A percentile compares a stretch with the other conserved stretches of the same genome.
phyloP scores from a whole-genome alignment of 2,329 filamentous ascomycete species.

The Botrytis porri region DNA sequence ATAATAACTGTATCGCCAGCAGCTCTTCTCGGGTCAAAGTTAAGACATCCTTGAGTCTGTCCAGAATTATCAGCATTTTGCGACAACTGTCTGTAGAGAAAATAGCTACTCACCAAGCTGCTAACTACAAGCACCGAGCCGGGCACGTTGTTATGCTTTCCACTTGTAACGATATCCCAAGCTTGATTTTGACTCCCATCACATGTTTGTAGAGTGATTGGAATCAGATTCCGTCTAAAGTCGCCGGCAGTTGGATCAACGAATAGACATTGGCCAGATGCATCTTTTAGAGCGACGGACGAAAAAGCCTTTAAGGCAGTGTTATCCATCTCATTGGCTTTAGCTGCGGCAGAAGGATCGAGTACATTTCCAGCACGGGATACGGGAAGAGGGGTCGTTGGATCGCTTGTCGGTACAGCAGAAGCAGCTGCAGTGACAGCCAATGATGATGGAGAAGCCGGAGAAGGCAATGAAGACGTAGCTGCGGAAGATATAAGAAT shows the following conservation, averaged over 20 bases:
- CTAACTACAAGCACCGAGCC: conserved; percentile 52
- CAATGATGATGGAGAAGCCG: not conserved
- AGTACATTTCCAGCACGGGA: conserved; percentile 16
- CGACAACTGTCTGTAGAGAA: not conserved
- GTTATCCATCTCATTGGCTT: conserved; percentile 44
- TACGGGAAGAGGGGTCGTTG: not conserved
- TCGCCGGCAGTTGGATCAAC: conserved; percentile 46
- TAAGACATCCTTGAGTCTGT: conserved; percentile 55
- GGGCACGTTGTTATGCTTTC: conserved; percentile 49
- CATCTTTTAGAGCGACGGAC: conserved; percentile 43
- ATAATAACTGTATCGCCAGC: conserved; percentile 53
- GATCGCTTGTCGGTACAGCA: not conserved
- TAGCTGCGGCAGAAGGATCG: conserved; percentile 32
- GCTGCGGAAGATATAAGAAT: not conserved
- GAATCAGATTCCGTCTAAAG: conserved; percentile 46
- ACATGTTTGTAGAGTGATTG: conserved; percentile 44
- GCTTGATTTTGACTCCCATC: conserved; percentile 42
- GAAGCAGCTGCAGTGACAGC: not conserved
- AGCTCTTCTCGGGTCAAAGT: conserved; percentile 53
- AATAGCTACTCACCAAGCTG: conserved; percentile 43
- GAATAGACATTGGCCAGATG: conserved; percentile 44
- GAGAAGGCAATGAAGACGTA: not conserved
- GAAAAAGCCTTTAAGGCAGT: conserved; percentile 45
- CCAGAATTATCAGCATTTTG: not conserved
- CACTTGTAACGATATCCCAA: conserved; percentile 47